Evolutionary conservation across 192 early-diverging fungal species (phyloP).

Genomic region (Linderina pennispora): DNA sequence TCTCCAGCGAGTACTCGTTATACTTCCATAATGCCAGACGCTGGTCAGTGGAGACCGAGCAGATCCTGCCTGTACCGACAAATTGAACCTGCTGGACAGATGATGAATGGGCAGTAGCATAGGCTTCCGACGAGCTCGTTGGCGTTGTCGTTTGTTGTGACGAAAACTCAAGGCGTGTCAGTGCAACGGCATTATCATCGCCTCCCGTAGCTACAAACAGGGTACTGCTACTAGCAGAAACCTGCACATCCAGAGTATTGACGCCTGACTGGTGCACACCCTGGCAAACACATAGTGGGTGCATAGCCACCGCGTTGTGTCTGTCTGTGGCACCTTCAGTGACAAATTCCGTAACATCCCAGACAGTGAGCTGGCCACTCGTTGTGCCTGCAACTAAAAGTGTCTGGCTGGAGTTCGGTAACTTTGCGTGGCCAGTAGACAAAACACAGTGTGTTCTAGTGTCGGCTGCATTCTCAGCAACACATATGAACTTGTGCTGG

Average conservation of each 20-base stretch:
- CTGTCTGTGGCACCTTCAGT: background rate
- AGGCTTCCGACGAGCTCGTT: too few species aligned
- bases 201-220: conserved; percentile 63
- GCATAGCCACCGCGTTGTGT: too few species aligned
- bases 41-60: conserved; percentile 64
- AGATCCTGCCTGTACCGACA: background rate
- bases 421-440: conserved; percentile 9
- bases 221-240: too few species aligned
- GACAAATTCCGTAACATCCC: conserved; percentile 10
- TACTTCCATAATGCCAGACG: conserved; percentile 53
- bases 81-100: conserved; percentile 51
- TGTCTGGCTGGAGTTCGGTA: too few species aligned
- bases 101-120: conserved; percentile 58
- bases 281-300: conserved; percentile 13
- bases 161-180: too few species aligned
- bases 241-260: conserved; percentile 63
- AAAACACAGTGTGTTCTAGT: conserved; percentile 17
- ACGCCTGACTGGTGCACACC: conserved; percentile 66
- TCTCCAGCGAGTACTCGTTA: background rate
- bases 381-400: conserved; percentile 24
- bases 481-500: conserved; percentile 2
- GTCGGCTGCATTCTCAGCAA: conserved; percentile 7
- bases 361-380: conserved; percentile 17
- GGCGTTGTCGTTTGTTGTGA: too few species aligned
- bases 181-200: conserved; percentile 63